Evolutionary conservation across 2,329 filamentous ascomycete genomes (phyloP).

Genomic region (Monosporascus sp.): DNA sequence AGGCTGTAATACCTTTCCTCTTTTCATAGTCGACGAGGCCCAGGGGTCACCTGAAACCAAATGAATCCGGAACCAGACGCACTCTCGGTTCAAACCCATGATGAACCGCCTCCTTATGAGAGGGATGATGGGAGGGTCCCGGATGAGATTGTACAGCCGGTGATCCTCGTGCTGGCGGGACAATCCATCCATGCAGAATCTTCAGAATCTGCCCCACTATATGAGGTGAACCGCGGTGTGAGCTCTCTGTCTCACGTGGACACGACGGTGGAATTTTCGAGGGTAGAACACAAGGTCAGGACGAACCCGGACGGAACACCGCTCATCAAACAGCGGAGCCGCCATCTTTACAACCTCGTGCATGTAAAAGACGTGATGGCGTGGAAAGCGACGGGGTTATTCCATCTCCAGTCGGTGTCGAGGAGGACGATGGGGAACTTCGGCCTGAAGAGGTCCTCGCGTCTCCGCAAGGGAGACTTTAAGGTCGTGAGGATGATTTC

Average conservation of each 20-base stretch:
- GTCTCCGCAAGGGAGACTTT: no score
- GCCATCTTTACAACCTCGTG: conserved; percentile 8
- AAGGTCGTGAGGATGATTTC: no score
- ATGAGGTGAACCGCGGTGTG: conserved; percentile 9
- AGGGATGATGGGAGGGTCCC: no score
- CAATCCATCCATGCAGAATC: conserved; percentile 33
- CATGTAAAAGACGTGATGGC: not conserved
- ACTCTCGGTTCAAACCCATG: no score
- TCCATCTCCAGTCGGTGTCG: conserved; percentile 1
- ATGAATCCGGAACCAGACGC: no score
- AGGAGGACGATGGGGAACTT: conserved; percentile 5
- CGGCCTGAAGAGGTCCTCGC: conserved; percentile 7
- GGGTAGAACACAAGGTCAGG: conserved; percentile 4
- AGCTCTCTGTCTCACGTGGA: conserved; percentile 5
- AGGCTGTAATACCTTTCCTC: no score
- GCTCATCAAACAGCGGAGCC: not conserved
- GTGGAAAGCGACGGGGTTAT: no score
- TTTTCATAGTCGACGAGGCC: no score
- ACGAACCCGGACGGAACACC: not conserved
- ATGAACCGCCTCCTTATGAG: no score
- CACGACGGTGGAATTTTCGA: conserved; percentile 6
- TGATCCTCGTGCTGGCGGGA: conserved; percentile 36
- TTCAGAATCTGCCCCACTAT: conserved; percentile 27
- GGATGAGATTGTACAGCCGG: conserved; percentile 6
- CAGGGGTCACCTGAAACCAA: no score